Conservation (phyloP, 352 stramenopile genomes). For the Phytophthora cryptogea region DNA sequence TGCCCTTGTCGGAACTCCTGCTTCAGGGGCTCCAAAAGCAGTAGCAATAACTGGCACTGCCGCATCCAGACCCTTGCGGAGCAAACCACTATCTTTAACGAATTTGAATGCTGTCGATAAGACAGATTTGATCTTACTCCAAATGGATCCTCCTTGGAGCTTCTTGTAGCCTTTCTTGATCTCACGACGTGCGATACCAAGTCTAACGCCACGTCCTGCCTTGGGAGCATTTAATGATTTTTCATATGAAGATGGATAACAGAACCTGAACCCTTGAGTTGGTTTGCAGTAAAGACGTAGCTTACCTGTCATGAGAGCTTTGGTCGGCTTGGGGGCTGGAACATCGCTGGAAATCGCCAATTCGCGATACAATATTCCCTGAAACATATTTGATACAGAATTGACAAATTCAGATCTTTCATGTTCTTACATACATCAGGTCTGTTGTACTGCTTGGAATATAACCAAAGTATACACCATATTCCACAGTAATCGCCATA, state of each 20-base stretch:
- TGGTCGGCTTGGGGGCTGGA: conserved; percentile 3
- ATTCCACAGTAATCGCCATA: conserved; percentile 23
- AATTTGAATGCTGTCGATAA: neutral
- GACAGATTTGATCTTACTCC: conserved; percentile 19
- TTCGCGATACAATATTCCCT: conserved; percentile 18
- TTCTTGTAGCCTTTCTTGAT: conserved; percentile 4
- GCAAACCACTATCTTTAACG: conserved; percentile 13
- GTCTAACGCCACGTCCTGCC: neutral
- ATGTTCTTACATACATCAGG: conserved; percentile 18
- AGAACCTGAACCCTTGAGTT: conserved; percentile 11
- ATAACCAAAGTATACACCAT: conserved; percentile 18
- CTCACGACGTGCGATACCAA: conserved; percentile 7
- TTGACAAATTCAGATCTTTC: conserved; percentile 27
- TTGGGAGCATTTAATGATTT: conserved; percentile 13
- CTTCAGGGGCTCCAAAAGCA: no score
- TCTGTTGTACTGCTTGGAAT: conserved; percentile 17
- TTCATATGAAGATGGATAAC: conserved; percentile 29
- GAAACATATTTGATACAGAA: conserved; percentile 3
- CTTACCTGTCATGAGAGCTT: conserved; percentile 7
- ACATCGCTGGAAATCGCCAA: conserved; percentile 7
- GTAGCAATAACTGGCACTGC: conserved; percentile 15
- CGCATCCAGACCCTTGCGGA: conserved; percentile 4
- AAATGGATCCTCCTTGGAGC: conserved; percentile 8
- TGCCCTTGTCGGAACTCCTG: no score
- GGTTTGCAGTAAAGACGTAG: conserved; percentile 11